Evolutionary conservation across 2,329 filamentous ascomycete genomes (phyloP).

Genomic region (Colletotrichum eremochloae): DNA sequence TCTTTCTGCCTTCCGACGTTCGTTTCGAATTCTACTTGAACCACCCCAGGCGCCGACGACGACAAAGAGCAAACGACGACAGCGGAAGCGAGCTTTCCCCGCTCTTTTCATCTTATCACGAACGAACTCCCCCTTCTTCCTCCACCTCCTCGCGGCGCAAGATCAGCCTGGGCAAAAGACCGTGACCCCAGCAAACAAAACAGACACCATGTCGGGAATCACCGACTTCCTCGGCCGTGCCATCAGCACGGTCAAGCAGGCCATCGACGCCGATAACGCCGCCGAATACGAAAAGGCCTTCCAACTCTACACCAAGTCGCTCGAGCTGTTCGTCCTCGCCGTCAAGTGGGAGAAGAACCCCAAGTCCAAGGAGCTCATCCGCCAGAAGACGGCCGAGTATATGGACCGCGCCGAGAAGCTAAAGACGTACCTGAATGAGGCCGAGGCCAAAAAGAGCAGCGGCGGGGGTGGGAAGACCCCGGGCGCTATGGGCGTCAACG

Average conservation of each 20-base stretch:
- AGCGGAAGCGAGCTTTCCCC: constrained; percentile 34
- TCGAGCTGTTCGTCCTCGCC: constrained; percentile 98
- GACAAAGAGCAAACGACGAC: constrained; percentile 16
- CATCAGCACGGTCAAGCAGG: constrained; percentile 97
- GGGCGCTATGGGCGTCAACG: constrained; percentile 76
- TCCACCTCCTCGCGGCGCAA: constrained; percentile 6
- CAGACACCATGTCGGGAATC: constrained; percentile 79
- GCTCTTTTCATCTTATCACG: constrained; percentile 29
- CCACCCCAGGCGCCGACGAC: background rate
- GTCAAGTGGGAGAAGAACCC: constrained; percentile 99
- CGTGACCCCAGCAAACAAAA: background rate
- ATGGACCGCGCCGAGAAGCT: constrained; percentile 99
- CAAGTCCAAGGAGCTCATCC: constrained; percentile 97
- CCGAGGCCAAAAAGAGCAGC: constrained; percentile 79
- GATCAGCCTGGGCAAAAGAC: background rate
- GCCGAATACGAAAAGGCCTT: constrained; percentile 98
- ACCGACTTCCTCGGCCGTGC: constrained; percentile 97
- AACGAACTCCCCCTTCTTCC: constrained; percentile 12
- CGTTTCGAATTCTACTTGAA: background rate
- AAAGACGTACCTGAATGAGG: constrained; percentile 86
- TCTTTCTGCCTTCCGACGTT: constrained; percentile 16
- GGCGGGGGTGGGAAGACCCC: constrained; percentile 66
- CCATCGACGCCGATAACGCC: constrained; percentile 94
- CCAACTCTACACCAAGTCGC: constrained; percentile 92
- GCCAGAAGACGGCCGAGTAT: constrained; percentile 94